These are phyloP conservation scores for Aureobasidium musti DNA, from an alignment of 2,329 filamentous ascomycete genomes.

Conservation along the genomic window DNA sequence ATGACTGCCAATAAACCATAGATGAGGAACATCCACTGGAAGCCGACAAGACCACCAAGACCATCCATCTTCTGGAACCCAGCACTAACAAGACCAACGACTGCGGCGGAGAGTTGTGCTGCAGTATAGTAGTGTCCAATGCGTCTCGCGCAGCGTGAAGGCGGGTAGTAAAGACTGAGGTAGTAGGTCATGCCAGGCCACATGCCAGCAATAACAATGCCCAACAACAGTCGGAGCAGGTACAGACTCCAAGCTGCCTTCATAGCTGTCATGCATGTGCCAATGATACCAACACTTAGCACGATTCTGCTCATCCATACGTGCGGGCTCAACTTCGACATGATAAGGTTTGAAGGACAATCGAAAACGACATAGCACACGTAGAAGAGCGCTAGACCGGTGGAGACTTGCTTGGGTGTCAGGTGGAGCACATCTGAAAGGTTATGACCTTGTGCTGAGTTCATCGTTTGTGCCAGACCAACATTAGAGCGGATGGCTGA, in stretches of 20 bases:
- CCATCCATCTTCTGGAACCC: conserved; percentile 93
- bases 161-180: conserved; percentile 87
- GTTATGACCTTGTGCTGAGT: conserved; percentile 68
- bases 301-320: conserved; percentile 94
- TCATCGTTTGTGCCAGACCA: conserved; percentile 94
- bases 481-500: conserved; percentile 91
- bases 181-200: conserved; percentile 97
- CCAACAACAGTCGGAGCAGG: conserved; percentile 79
- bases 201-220: conserved; percentile 87
- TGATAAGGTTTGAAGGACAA: conserved; percentile 82
- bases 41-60: conserved; percentile 71
- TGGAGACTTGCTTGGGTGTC: conserved; percentile 75
- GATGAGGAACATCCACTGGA: conserved; percentile 90
- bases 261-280: conserved; percentile 79
- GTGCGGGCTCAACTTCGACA: conserved; percentile 80
- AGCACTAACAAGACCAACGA: conserved; percentile 85
- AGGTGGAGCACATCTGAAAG: conserved; percentile 71
- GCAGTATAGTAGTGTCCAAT: conserved; percentile 91
- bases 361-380: conserved; percentile 91
- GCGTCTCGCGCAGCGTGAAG: conserved; percentile 79
- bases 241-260: conserved; percentile 82
- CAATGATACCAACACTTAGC: conserved; percentile 80
- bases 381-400: conserved; percentile 84
- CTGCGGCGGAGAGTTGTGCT: conserved; percentile 82
- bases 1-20: conserved; percentile 76